Percentiles rank a stretch among this genome's conserved stretches.
These are phyloP conservation scores for Cichorium intybus DNA, from an alignment of 140 eudicot genomes.

Conservation along the genomic window DNA sequence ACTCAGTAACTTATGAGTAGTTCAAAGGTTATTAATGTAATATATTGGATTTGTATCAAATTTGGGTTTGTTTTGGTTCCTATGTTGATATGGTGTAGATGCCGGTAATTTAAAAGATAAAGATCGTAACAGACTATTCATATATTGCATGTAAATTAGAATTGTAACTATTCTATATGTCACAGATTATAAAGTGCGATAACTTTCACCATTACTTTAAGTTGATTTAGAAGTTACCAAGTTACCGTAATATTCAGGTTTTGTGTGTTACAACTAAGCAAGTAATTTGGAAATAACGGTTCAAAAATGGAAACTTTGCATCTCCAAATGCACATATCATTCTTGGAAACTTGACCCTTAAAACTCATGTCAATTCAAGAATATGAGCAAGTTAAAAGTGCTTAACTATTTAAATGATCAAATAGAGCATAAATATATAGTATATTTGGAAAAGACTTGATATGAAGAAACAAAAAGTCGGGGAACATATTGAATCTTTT, in stretches of 20 bases:
- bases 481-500: conserved; percentile 54
- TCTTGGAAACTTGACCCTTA: conserved; percentile 15
- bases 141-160: background rate
- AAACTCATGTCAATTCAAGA: conserved; percentile 14
- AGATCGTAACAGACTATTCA: too few relatives aligned
- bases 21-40: background rate
- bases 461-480: conserved; percentile 29
- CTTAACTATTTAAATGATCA: conserved; percentile 25
- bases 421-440: conserved; percentile 15
- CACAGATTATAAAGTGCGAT: background rate
- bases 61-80: background rate
- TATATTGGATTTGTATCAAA: background rate
- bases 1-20: background rate
- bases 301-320: conserved; percentile 7
- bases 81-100: background rate
- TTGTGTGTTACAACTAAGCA: background rate
- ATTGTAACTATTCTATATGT: background rate
- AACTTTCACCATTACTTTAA: background rate
- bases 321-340: conserved; percentile 17
- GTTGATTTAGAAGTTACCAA: background rate
- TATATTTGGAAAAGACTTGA: conserved; percentile 18
- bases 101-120: too few relatives aligned
- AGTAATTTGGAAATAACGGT: background rate
- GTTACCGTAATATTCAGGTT: background rate
- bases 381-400: conserved; percentile 20